phyloP scores from a whole-genome alignment of 2,329 filamentous ascomycete species.

The Cytospora leucostoma region DNA sequence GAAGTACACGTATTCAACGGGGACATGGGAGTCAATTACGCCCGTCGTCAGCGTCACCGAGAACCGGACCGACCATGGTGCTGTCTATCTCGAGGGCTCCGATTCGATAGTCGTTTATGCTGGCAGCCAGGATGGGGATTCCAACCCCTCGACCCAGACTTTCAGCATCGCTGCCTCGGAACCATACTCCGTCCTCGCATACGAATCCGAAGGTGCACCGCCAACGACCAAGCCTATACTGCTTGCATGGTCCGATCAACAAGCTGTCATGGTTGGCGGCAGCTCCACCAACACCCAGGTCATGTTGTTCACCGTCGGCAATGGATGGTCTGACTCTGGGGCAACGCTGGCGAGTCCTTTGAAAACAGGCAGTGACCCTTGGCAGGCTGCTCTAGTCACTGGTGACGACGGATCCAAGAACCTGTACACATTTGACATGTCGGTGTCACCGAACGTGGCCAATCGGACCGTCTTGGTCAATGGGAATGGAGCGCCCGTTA shows the following conservation, averaged over 20 bases:
- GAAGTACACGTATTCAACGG: conserved; percentile 58
- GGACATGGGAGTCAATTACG: conserved; percentile 53
- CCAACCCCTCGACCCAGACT: conserved; percentile 66
- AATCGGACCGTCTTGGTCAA: conserved; percentile 68
- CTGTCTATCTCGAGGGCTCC: conserved; percentile 69
- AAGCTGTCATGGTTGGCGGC: conserved; percentile 76
- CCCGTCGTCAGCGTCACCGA: conserved; percentile 56
- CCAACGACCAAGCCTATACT: conserved; percentile 70
- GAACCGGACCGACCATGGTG: conserved; percentile 73
- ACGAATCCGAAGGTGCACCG: conserved; percentile 56
- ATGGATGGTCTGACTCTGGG: conserved; percentile 68
- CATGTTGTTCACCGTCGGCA: conserved; percentile 67
- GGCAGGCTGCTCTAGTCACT: conserved; percentile 66
- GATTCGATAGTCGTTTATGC: conserved; percentile 79
- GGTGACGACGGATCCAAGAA: conserved; percentile 77
- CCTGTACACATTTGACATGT: conserved; percentile 77
- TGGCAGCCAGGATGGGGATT: conserved; percentile 65
- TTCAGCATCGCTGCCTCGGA: conserved; percentile 69
- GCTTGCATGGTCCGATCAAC: conserved; percentile 69
- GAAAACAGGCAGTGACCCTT: conserved; percentile 54
- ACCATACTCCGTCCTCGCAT: conserved; percentile 65
- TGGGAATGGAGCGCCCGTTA: conserved; percentile 57
- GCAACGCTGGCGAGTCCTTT: conserved; percentile 63
- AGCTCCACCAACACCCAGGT: conserved; percentile 64
- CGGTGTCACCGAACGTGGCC: conserved; percentile 72